A percentile compares a stretch with the other conserved stretches of the same genome.
Conservation (phyloP, 352 stramenopile genomes). For the Phytophthora sojae region DNA sequence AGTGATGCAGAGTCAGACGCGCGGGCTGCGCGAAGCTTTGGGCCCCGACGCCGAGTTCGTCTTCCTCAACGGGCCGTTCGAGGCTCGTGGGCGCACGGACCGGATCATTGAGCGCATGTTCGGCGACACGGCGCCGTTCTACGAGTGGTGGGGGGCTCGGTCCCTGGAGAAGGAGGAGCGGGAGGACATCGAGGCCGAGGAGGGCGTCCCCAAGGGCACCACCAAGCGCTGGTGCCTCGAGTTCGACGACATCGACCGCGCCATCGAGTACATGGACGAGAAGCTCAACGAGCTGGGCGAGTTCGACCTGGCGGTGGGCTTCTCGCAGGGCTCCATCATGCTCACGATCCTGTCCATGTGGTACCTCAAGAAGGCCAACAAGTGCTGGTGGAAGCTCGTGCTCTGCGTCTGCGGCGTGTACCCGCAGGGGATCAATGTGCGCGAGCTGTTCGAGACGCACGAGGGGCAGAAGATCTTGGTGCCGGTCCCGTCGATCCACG, state of each 20-base stretch:
- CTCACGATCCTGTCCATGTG: constrained; percentile 69
- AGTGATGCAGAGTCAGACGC: constrained; percentile 78
- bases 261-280: constrained; percentile 64
- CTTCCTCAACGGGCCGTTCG: constrained; percentile 69
- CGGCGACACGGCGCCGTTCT: constrained; percentile 68
- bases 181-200: constrained; percentile 42
- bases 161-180: constrained; percentile 55
- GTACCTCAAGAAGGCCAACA: constrained; percentile 52
- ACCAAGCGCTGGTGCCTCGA: constrained; percentile 43
- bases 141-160: constrained; percentile 73
- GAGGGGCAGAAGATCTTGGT: constrained; percentile 49
- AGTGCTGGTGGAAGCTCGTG: constrained; percentile 61
- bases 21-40: constrained; percentile 62
- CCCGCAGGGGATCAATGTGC: constrained; percentile 45
- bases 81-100: constrained; percentile 66
- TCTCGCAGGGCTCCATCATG: constrained; percentile 81
- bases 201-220: constrained; percentile 25
- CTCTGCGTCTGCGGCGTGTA: constrained; percentile 58
- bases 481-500: constrained; percentile 67
- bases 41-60: constrained; percentile 71
- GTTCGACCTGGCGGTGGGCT: constrained; percentile 80
- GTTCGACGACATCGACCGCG: constrained; percentile 47
- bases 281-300: constrained; percentile 67
- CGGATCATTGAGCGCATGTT: constrained; percentile 63
- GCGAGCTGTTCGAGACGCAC: constrained; percentile 51